These are phyloP conservation scores for Stereocaulon alpinum DNA, from an alignment of 495 filamentous ascomycete genomes.

Conservation along the genomic window DNA sequence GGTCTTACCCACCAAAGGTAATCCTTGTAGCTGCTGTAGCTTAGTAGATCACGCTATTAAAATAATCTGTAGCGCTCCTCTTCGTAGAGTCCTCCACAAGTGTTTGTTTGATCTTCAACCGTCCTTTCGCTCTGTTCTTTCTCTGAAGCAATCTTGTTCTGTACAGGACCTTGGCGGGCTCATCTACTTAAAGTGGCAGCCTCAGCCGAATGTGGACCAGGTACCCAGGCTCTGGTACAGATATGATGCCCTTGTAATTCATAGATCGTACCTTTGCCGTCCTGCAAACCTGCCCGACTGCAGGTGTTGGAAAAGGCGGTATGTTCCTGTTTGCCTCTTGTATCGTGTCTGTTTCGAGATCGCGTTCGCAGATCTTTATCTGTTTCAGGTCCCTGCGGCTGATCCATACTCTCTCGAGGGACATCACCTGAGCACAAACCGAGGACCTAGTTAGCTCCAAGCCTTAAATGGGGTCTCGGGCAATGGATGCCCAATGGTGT, in stretches of 20 bases:
- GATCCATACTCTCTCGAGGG: constrained; percentile 5
- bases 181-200: background rate
- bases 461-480: background rate
- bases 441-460: background rate
- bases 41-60: background rate
- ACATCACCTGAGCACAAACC: constrained; percentile 4
- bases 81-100: background rate
- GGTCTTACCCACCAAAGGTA: constrained; percentile 7
- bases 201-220: background rate
- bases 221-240: background rate
- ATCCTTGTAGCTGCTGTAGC: constrained; percentile 4
- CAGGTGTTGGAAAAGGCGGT: background rate
- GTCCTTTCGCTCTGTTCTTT: background rate
- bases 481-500: background rate
- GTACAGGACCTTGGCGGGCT: background rate
- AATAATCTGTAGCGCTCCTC: no score
- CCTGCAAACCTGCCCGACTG: constrained; percentile 10
- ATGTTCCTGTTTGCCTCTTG: background rate
- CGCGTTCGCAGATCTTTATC: constrained; percentile 8
- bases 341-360: background rate
- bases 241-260: background rate
- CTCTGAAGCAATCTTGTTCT: background rate
- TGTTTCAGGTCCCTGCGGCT: constrained; percentile 1
- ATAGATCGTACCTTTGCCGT: constrained; percentile 9
- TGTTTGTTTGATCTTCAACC: background rate